These are phyloP conservation scores for Lentithecium fluviatile DNA, from an alignment of 495 filamentous ascomycete genomes.

Conservation along the genomic window DNA sequence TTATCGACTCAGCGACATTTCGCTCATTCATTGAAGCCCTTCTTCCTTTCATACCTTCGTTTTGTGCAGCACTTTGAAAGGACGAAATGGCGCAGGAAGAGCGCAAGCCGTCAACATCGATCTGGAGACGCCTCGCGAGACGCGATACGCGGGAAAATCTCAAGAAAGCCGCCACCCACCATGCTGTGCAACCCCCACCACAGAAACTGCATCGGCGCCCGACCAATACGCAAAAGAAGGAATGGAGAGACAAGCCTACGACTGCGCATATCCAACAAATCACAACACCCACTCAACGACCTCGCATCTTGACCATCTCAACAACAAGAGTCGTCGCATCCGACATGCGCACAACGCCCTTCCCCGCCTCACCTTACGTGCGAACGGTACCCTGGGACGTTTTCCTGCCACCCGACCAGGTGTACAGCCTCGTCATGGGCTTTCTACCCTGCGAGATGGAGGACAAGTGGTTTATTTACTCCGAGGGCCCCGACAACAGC, in stretches of 20 bases:
- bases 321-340: slow-evolving; percentile 6
- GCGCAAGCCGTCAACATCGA: background rate
- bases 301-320: background rate
- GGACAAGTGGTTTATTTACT: slow-evolving; percentile 36
- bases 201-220: slow-evolving; percentile 4
- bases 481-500: slow-evolving; percentile 24
- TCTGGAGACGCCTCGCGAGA: slow-evolving; percentile 19
- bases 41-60: too few relatives aligned
- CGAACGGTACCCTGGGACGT: slow-evolving; percentile 27
- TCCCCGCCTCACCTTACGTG: background rate
- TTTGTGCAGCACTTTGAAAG: too few relatives aligned
- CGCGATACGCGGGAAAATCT: slow-evolving; percentile 1
- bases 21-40: too few relatives aligned
- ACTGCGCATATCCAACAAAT: slow-evolving; percentile 3
- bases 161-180: background rate
- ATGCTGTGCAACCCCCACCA: background rate
- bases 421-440: slow-evolving; percentile 26
- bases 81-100: too few relatives aligned
- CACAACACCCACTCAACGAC: background rate
- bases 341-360: slow-evolving; percentile 19
- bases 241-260: background rate
- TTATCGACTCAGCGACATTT: too few relatives aligned
- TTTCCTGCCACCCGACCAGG: slow-evolving; percentile 17
- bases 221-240: background rate
- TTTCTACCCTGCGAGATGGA: slow-evolving; percentile 27